A percentile compares a stretch with the other conserved stretches of the same genome.
Evolutionary conservation across 176 grass and related monocot genomes (phyloP).

Genomic region (Oryza nivara): DNA sequence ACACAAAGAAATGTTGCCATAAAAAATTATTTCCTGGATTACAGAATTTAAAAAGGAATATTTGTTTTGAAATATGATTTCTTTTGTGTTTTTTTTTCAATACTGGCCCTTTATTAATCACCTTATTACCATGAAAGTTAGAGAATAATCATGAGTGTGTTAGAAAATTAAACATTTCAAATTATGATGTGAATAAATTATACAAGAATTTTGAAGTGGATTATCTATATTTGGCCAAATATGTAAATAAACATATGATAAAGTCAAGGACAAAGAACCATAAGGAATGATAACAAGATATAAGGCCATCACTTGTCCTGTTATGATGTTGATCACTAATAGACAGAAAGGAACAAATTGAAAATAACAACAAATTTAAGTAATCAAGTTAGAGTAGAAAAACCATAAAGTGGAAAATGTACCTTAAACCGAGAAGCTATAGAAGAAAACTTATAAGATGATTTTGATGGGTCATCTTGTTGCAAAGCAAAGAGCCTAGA

Average conservation of each 20-base stretch:
- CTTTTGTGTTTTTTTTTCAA: slow-evolving; percentile 18
- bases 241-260: slow-evolving; percentile 15
- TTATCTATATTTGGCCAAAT: neutral
- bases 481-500: slow-evolving; percentile 73
- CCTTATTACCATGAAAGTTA: neutral
- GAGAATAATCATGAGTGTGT: neutral
- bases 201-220: neutral
- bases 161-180: neutral
- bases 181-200: neutral
- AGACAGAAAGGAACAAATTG: slow-evolving; percentile 14
- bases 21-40: neutral
- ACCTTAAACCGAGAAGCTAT: slow-evolving; percentile 95
- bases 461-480: slow-evolving; percentile 84
- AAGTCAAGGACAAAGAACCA: neutral
- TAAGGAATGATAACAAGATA: slow-evolving; percentile 8
- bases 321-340: neutral
- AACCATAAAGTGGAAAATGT: slow-evolving; percentile 34
- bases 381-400: slow-evolving; percentile 24
- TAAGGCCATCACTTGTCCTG: neutral
- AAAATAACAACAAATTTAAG: neutral
- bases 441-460: slow-evolving; percentile 94
- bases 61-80: neutral
- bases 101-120: neutral
- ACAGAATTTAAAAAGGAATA: neutral
- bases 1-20: neutral